Evolutionary conservation across 306 rosid species (phyloP), one percentile per base, ranked within the genome.

Genomic region (Echinosophora koreensis): DNA sequence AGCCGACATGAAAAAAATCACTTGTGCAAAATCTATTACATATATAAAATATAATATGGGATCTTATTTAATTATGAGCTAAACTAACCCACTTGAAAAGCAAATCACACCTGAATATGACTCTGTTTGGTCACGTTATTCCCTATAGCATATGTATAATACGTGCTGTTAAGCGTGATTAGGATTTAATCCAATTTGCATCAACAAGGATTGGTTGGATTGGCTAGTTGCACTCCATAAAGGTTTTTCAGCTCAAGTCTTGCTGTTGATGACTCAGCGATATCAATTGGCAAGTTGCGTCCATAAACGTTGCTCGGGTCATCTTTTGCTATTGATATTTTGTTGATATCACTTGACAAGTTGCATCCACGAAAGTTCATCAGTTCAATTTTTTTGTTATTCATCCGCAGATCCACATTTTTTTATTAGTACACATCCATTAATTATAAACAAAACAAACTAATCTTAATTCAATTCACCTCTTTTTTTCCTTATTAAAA

Each of bases 1-100:
- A 30, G 80, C 88, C 88, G 88, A 84, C 88, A 13, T 77, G 1
- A 39, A 65, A 44, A 3, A 2, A 44, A 44, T 14, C 12, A 44
- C 49, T 42, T 42, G 49, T 42, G 0, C 49, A 42, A 10, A 44
- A 9, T 44, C 10, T 44, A 44, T 42, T 8, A 9, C 9, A 34
- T 34, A 34, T 34, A 34, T n/a, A n/a, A n/a, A n/a, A n/a, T n/a
- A n/a, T 34, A 34, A 34, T 3, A 39, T 39, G 60, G 0, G 11
- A 11, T 34, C 7, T 8, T 18, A 4, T 71, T 68, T 46, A 32
- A 44, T 35, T 32, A 54, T 2, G 5, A 38, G 7, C 4, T 16
- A 32, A 76, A 39, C 17, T 47, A 38, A 50, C 30, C 46, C 56
- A 35, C 39, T 69, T 79, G 27, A 50, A 34, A 38, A 18, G 44